phyloP scores from a whole-genome alignment of 495 filamentous ascomycete species.

The Physcia stellaris region DNA sequence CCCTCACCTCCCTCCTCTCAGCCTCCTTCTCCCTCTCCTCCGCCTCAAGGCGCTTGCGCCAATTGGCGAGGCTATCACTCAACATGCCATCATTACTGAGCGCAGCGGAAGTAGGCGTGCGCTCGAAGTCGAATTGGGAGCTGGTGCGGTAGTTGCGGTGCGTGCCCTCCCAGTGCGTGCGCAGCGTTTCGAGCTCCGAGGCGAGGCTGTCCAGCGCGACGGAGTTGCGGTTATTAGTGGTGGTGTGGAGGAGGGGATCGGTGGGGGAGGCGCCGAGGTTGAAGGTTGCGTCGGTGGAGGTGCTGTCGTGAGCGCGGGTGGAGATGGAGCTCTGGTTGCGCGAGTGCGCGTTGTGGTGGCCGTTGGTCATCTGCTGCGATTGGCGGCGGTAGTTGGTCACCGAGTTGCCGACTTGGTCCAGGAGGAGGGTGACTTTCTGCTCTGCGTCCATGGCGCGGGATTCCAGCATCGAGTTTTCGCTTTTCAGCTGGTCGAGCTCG shows the following conservation, averaged over 20 bases:
- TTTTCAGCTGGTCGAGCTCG: constrained; percentile 69
- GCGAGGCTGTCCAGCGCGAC: constrained; percentile 84
- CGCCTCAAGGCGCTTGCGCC: constrained; percentile 58
- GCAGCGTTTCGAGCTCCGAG: constrained; percentile 75
- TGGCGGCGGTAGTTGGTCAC: constrained; percentile 91
- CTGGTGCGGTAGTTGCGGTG: constrained; percentile 87
- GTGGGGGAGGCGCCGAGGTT: constrained; percentile 31
- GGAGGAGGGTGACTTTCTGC: constrained; percentile 76
- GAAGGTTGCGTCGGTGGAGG: constrained; percentile 48
- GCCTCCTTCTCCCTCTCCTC: constrained; percentile 30
- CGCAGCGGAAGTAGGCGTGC: constrained; percentile 40
- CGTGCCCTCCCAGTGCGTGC: constrained; percentile 86
- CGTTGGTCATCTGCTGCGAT: constrained; percentile 31
- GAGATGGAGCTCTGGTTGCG: constrained; percentile 22
- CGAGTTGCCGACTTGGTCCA: constrained; percentile 85
- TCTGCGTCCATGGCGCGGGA: constrained; percentile 77
- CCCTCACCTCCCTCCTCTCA: neutral
- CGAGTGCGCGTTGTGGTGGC: constrained; percentile 13
- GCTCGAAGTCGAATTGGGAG: constrained; percentile 75
- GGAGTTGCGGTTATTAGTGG: constrained; percentile 53
- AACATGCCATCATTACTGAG: constrained; percentile 33
- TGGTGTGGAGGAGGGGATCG: constrained; percentile 27
- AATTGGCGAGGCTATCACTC: constrained; percentile 58
- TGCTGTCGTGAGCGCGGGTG: constrained; percentile 22
- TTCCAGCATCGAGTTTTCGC: constrained; percentile 69